A percentile compares a stretch with the other conserved stretches of the same genome.
phyloP scores from a whole-genome alignment of 202 grass and related monocot species.

The Eragrostis tef region DNA sequence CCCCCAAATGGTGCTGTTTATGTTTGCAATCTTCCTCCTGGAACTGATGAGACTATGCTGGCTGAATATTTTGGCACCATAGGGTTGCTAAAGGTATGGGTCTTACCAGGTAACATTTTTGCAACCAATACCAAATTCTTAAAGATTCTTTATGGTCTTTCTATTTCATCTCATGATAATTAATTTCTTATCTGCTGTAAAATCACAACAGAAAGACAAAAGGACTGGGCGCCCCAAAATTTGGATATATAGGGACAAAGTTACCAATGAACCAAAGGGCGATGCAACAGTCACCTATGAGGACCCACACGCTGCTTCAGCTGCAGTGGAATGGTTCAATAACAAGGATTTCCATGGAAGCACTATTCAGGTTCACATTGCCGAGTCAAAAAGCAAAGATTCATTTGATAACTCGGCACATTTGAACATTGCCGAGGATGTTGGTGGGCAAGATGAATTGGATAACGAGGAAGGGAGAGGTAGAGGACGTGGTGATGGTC shows the following conservation, averaged over 20 bases:
- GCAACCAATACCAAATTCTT: conserved; percentile 36
- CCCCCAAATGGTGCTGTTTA: conserved; percentile 73
- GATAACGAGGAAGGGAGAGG: conserved; percentile 53
- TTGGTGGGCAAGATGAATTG: conserved; percentile 59
- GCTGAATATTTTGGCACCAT: conserved; percentile 98
- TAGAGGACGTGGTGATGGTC: conserved; percentile 58
- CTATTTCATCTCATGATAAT: background rate
- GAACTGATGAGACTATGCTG: conserved; percentile 91
- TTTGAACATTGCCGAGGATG: conserved; percentile 42
- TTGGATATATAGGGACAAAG: conserved; percentile 95
- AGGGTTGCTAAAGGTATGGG: conserved; percentile 99
- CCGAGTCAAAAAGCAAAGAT: conserved; percentile 82
- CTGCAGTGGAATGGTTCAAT: conserved; percentile 96
- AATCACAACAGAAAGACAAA: conserved; percentile 79
- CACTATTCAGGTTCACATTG: conserved; percentile 84
- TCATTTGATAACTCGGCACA: conserved; percentile 40
- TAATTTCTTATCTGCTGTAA: conserved; percentile 14
- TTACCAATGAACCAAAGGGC: conserved; percentile 91
- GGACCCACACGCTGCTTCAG: conserved; percentile 89
- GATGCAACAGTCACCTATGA: conserved; percentile 95
- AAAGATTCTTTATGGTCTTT: background rate
- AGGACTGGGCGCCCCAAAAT: conserved; percentile 90
- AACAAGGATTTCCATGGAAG: conserved; percentile 95
- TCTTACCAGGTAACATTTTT: conserved; percentile 78
- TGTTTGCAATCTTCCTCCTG: conserved; percentile 86